These are phyloP conservation scores for Madurella mycetomatis DNA, from an alignment of 2,329 filamentous ascomycete species.

Conservation along the genomic window DNA sequence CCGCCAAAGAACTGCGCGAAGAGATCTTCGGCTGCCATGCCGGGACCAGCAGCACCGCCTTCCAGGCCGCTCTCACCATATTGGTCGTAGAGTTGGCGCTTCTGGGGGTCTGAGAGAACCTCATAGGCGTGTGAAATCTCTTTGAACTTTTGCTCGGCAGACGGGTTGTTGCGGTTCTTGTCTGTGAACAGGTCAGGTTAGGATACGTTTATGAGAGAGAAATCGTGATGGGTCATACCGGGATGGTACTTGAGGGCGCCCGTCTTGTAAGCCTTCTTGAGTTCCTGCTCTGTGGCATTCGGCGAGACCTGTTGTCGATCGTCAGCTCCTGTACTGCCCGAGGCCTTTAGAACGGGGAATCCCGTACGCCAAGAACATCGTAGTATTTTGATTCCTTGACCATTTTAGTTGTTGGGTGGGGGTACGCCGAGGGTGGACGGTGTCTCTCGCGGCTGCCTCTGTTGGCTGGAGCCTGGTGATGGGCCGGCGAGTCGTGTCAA, in stretches of 20 bases:
- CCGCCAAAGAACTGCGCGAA: conserved; percentile 96
- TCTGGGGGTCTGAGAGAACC: conserved; percentile 85
- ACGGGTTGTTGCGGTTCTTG: conserved; percentile 93
- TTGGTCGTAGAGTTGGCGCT: conserved; percentile 89
- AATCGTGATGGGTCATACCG: conserved; percentile 47
- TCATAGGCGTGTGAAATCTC: conserved; percentile 95
- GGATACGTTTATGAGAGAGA: not conserved
- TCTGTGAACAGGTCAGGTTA: conserved; percentile 50
- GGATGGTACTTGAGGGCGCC: conserved; percentile 80
- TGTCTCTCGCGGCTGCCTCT: conserved; percentile 1
- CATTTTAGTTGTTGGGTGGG: conserved; percentile 27
- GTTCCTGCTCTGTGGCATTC: conserved; percentile 74
- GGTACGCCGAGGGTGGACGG: not conserved
- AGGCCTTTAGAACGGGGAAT: not conserved
- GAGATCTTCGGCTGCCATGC: conserved; percentile 93
- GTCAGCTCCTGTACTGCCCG: conserved; percentile 12
- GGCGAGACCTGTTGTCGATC: conserved; percentile 60
- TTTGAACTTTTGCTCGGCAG: conserved; percentile 97
- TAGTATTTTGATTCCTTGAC: conserved; percentile 52
- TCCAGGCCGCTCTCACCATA: conserved; percentile 97
- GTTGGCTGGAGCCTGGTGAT: conserved; percentile 9
- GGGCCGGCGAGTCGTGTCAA: not conserved
- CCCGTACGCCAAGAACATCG: conserved; percentile 68
- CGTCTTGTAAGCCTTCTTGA: conserved; percentile 88
- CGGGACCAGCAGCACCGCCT: conserved; percentile 69